A percentile compares a stretch with the other conserved stretches of the same genome.
Evolutionary conservation across 75 land plant species (phyloP).

Genomic region (Gnetum montanum): DNA sequence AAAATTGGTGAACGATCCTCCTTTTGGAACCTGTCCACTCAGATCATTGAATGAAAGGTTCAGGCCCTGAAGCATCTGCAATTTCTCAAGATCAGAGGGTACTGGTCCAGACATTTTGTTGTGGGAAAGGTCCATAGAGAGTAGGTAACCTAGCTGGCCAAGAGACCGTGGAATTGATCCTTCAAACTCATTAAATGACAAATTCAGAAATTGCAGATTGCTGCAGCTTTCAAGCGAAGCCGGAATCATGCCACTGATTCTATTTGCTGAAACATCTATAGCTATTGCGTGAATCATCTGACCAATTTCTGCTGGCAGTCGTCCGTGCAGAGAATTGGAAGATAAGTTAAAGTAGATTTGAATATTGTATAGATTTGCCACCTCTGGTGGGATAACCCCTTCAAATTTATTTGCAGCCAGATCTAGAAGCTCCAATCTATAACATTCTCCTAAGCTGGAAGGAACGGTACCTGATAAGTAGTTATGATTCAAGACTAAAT

Average conservation of each 20-base stretch:
- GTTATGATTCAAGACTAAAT: background rate
- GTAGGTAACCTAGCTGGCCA: background rate
- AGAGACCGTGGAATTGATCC: slow-evolving; percentile 5
- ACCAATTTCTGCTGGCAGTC: background rate
- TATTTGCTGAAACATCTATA: background rate
- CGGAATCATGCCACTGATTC: background rate
- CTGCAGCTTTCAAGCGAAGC: background rate
- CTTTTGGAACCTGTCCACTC: slow-evolving; percentile 12
- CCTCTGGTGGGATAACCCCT: background rate
- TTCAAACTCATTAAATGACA: slow-evolving; percentile 11
- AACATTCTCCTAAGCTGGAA: background rate
- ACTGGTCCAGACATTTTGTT: slow-evolving; percentile 7
- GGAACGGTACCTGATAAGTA: background rate
- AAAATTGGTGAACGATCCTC: background rate
- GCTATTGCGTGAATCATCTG: background rate
- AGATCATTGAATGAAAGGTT: slow-evolving; percentile 26
- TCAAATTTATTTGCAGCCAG: background rate
- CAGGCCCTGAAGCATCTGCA: slow-evolving; percentile 3
- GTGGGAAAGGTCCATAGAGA: slow-evolving; percentile 6
- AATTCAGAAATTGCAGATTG: background rate
- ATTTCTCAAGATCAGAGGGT: background rate
- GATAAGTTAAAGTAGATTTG: background rate
- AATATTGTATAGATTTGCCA: background rate
- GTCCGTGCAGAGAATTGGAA: background rate
- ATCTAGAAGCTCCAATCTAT: background rate